phyloP scores from a whole-genome alignment of 192 early-diverging fungal genomes.

The Backusella circina region DNA sequence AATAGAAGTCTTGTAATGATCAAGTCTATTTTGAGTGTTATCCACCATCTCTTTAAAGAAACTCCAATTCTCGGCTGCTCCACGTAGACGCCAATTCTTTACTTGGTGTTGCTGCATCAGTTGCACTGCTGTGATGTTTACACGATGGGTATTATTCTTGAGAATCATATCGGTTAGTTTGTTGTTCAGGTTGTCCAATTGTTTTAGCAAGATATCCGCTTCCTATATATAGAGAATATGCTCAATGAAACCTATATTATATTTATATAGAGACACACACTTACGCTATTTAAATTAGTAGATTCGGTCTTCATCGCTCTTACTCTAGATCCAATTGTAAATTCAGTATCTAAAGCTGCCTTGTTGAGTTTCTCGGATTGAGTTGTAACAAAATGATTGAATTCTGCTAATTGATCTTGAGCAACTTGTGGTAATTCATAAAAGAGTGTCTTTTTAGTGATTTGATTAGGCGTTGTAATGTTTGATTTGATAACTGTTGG shows the following conservation, averaged over 20 bases:
- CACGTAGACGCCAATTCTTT: slow-evolving; percentile 1
- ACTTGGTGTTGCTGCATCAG: neutral
- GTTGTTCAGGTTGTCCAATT: neutral
- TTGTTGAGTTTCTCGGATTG: neutral
- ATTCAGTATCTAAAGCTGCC: neutral
- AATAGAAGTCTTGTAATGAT: neutral
- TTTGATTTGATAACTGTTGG: neutral
- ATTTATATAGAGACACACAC: neutral
- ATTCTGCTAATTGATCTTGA: neutral
- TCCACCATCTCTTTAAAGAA: neutral
- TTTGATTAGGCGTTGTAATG: neutral
- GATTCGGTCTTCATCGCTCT: neutral
- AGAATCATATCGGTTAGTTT: neutral
- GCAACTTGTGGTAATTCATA: neutral
- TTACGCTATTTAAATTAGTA: neutral
- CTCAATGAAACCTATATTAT: too few relatives aligned
- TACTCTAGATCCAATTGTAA: neutral
- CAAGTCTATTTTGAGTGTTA: neutral
- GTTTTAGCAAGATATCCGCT: neutral
- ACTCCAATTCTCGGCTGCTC: neutral
- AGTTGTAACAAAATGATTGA: neutral
- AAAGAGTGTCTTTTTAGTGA: neutral
- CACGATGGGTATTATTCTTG: neutral
- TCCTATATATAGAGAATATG: neutral
- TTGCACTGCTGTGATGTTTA: neutral